Evolutionary conservation across 163 green algal genomes (phyloP).

Genomic region (Coccomyxa subellipsoidea): DNA sequence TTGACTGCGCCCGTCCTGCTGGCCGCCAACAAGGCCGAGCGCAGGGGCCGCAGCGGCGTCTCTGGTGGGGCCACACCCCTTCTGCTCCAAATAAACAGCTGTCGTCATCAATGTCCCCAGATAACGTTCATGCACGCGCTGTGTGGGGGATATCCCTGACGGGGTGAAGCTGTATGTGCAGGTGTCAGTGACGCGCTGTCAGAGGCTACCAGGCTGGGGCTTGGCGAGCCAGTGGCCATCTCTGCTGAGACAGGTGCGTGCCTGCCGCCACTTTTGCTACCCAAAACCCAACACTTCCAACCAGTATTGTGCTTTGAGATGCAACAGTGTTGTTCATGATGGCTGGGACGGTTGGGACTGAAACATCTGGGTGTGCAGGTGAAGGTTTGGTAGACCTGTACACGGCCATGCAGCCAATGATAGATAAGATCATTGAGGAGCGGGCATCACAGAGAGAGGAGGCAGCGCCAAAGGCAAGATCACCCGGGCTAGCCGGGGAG

Average conservation of each 20-base stretch:
- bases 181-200: conserved; percentile 28
- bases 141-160: too few species aligned
- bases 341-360: too few species aligned
- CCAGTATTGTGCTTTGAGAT: too few species aligned
- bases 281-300: too few species aligned
- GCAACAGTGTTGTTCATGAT: too few species aligned
- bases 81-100: too few species aligned
- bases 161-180: neutral
- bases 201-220: conserved; percentile 67
- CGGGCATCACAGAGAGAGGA: neutral
- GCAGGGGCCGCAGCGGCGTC: conserved; percentile 33
- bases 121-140: too few species aligned
- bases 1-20: conserved; percentile 48
- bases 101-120: too few species aligned
- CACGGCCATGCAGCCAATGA: conserved; percentile 52
- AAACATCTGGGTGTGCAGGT: too few species aligned
- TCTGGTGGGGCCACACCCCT: conserved; percentile 8
- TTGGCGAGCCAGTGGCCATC: conserved; percentile 76
- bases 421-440: conserved; percentile 20
- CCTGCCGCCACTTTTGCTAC: too few species aligned
- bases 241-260: conserved; percentile 65
- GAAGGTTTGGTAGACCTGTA: conserved; percentile 91
- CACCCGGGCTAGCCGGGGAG: too few species aligned
- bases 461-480: neutral
- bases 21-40: conserved; percentile 88